phyloP scores from a whole-genome alignment of 208 protist species.

The Paratrypanosoma confusum region DNA sequence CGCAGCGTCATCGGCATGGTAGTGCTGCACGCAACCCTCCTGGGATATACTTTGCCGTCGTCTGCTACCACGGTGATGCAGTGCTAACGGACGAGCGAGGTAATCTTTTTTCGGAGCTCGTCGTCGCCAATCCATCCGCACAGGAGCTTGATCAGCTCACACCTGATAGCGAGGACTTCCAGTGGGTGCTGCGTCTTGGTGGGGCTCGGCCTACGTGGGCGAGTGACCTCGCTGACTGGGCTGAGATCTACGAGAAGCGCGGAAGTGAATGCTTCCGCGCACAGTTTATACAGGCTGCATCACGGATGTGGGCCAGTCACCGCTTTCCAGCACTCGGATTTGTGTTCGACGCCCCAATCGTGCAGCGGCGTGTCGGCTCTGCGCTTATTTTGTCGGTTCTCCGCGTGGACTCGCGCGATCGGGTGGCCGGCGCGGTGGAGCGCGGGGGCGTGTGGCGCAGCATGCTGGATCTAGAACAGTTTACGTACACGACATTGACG shows the following conservation, averaged over 20 bases:
- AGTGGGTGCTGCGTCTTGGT: slow-evolving; percentile 18
- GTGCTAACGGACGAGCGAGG: slow-evolving; percentile 9
- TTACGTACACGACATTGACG: slow-evolving; percentile 5
- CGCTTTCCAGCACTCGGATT: slow-evolving; percentile 11
- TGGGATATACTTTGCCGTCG: slow-evolving; percentile 13
- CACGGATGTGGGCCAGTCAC: neutral
- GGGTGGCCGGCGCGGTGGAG: slow-evolving; percentile 3
- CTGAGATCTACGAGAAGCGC: slow-evolving; percentile 8
- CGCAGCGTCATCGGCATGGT: slow-evolving; percentile 1
- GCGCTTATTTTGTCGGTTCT: slow-evolving; percentile 15
- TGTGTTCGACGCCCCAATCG: slow-evolving; percentile 18
- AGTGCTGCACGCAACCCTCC: slow-evolving; percentile 1
- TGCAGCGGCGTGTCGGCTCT: slow-evolving; percentile 4
- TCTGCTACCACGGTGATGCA: slow-evolving; percentile 12
- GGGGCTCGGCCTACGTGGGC: slow-evolving; percentile 11
- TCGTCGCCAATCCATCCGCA: slow-evolving; percentile 4
- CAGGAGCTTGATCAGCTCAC: slow-evolving; percentile 4
- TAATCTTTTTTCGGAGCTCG: slow-evolving; percentile 9
- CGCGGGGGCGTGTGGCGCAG: slow-evolving; percentile 16
- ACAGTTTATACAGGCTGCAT: slow-evolving; percentile 16
- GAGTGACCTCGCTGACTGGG: slow-evolving; percentile 7
- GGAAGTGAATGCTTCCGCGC: slow-evolving; percentile 13
- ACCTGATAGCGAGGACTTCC: slow-evolving; percentile 13
- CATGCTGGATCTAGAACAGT: slow-evolving; percentile 6
- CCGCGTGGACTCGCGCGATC: slow-evolving; percentile 3